Evolutionary conservation across 768 basidiomycete genomes (phyloP).

Genomic region (Kockovaella imperatae): DNA sequence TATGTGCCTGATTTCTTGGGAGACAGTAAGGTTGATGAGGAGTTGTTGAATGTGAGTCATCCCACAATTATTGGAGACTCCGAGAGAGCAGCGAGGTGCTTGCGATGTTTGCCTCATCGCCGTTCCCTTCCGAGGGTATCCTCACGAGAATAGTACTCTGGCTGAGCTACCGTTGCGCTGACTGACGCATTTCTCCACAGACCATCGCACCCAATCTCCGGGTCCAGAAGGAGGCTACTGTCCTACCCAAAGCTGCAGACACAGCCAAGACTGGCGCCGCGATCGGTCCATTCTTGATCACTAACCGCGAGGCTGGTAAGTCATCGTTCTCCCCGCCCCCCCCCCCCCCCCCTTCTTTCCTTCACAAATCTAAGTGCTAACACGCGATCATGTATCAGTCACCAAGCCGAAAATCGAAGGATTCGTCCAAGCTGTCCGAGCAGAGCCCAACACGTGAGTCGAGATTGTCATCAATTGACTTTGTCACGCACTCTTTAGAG

Average conservation of each 20-base stretch:
- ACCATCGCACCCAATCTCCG: constrained; percentile 41
- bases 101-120: too few relatives aligned
- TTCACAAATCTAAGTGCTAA: background rate
- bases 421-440: constrained; percentile 38
- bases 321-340: background rate
- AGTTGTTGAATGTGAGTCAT: constrained; percentile 22
- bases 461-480: background rate
- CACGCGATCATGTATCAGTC: constrained; percentile 15
- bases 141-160: background rate
- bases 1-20: constrained; percentile 43
- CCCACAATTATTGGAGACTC: too few relatives aligned
- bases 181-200: constrained; percentile 5
- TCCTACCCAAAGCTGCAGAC: constrained; percentile 29
- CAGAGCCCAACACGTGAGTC: constrained; percentile 35
- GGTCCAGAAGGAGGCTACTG: constrained; percentile 30
- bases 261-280: constrained; percentile 38
- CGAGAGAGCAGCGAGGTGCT: too few relatives aligned
- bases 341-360: background rate
- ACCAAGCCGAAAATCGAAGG: constrained; percentile 40
- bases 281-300: constrained; percentile 42
- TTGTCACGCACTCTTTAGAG: background rate
- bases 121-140: background rate
- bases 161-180: too few relatives aligned
- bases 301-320: constrained; percentile 41
- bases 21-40: constrained; percentile 28